Base-by-base conservation (phyloP, 1,284 basidiomycete species). In the Trichosporon sp. region DNA sequence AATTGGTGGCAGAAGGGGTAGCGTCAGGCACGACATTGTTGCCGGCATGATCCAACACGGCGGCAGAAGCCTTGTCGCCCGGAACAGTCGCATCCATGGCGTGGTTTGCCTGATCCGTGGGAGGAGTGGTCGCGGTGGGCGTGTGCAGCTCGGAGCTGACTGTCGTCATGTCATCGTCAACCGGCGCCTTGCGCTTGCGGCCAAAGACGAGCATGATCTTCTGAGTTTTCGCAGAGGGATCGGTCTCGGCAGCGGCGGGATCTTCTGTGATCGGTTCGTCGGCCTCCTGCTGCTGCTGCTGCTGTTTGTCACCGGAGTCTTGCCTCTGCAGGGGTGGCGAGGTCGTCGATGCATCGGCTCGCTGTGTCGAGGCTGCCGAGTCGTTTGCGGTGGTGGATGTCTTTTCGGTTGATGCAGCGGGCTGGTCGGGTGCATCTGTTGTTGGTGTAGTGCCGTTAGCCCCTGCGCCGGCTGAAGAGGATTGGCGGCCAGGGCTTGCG, bases 111-210 rank as follows among this genome's bases (percentile, higher is more conserved):
- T 19, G 19, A 25, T 58, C 36, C 29, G 61, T 58, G 37, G 25
- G 54, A 49, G 31, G 54, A 29, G 49, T 54, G 16, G 49, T 54
- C 27, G 49, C 25, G 25, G 19, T 32, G 11, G 61, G 61, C 16
- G 61, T 58, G 61, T 62, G 40, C 27, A 62, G n/a, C 29, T 64
- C 63, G 1, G 63, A 60, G 54, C 54, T 60, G 27, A 57, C 63
- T 10, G 58, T 60, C 2, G 58, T 59, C 23, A 34, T 58, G 10
- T 64, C 63, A 14, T 64, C 63, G 59, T 64, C 63, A 27, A 54
- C 13, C 27, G 49, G 49, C n/a, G 59, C 63, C 32, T 64, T 64
- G 58, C 63, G 58, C 13, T 64, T 64, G 54, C 63, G 63, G 23
- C 52, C 58, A 13, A 64, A 49, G 16, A 60, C 59, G 23, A 64